Base-by-base conservation (phyloP, 805 yeast genomes). In the Candida endomychidarum region DNA sequence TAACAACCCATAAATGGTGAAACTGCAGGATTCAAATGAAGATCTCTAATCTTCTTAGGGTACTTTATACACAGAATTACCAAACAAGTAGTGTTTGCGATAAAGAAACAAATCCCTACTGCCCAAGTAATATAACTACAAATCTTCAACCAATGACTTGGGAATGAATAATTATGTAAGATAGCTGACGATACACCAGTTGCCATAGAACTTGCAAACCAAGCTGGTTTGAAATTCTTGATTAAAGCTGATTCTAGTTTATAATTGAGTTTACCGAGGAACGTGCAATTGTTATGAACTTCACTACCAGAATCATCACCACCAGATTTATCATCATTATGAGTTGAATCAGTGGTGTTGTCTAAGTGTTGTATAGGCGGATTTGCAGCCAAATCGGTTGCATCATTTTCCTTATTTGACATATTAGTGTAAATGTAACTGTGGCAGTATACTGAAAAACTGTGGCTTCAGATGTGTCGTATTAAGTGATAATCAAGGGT, bases 181-280 rank as follows among this genome's bases (percentile, higher is more conserved):
- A 86, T 63, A 26, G 75, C 57, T 3, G 86, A 66, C 1, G 86
- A 65, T 27, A 88, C 85, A 1, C 96, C 96, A 3, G 83, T 75
- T 2, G 95, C 96, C 96, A 89, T 89, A n/a, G 81, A 75, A 35
- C 79, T 69, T 18, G 84, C 82, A 61, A 81, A 87, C 72, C 81
- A 81, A 6, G 70, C 68, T 1, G 87, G 85, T 3, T 20, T n/a
- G 28, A 37, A 37, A 20, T 39, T 33, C 23, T 39, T 22, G 12
- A 36, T n/a, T 11, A 36, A 19, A 8, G 27, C 28, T 6, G 19
- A 9, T 28, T 26, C 27, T 15, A 28, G 26, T 14, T 32, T 32
- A 14, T 15, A 5, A 9, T 5, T 15, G 14, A 32, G 12, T 11
- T n/a, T 34, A 8, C 4, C 17, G 8, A 32, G 11, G 16, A 20